Percentiles rank a stretch among this genome's conserved stretches.
phyloP scores from a whole-genome alignment of 352 stramenopile genomes.

The Halophytophthora batemanensis region DNA sequence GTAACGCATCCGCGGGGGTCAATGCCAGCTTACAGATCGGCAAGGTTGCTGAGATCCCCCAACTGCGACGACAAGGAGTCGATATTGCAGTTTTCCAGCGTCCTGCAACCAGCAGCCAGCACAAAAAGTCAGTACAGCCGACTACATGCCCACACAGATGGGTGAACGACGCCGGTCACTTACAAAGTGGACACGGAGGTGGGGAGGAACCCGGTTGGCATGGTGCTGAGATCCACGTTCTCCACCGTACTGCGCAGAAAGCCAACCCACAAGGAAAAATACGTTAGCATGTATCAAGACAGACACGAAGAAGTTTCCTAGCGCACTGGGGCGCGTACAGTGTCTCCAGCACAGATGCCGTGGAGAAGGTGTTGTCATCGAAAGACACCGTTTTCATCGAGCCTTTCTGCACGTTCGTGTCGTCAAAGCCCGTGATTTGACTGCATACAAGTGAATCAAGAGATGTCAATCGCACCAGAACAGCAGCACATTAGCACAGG shows the following conservation, averaged over 20 bases:
- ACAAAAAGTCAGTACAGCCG: background rate
- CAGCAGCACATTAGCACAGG: slow-evolving; percentile 4
- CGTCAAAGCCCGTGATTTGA: slow-evolving; percentile 73
- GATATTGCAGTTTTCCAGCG: slow-evolving; percentile 72
- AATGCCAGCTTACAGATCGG: slow-evolving; percentile 40
- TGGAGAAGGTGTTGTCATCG: slow-evolving; percentile 40
- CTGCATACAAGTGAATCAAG: slow-evolving; percentile 20
- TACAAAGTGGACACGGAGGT: slow-evolving; percentile 30
- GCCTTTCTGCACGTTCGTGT: slow-evolving; percentile 49
- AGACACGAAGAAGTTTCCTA: background rate
- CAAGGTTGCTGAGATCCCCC: slow-evolving; percentile 45
- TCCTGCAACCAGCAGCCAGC: slow-evolving; percentile 21
- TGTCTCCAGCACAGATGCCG: slow-evolving; percentile 29
- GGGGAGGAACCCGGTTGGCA: slow-evolving; percentile 30
- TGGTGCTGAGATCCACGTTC: slow-evolving; percentile 40
- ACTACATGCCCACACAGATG: slow-evolving; percentile 1
- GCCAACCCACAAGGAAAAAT: slow-evolving; percentile 15
- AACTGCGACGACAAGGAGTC: slow-evolving; percentile 45
- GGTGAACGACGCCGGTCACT: background rate
- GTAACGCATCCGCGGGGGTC: background rate
- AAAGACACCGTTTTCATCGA: slow-evolving; percentile 53
- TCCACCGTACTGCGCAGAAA: slow-evolving; percentile 25
- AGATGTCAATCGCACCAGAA: slow-evolving; percentile 4
- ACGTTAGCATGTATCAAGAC: slow-evolving; percentile 1
- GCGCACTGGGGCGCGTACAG: slow-evolving; percentile 35